phyloP scores from a whole-genome alignment of 257 asterid species.

The Jaltomata sinuosa region DNA sequence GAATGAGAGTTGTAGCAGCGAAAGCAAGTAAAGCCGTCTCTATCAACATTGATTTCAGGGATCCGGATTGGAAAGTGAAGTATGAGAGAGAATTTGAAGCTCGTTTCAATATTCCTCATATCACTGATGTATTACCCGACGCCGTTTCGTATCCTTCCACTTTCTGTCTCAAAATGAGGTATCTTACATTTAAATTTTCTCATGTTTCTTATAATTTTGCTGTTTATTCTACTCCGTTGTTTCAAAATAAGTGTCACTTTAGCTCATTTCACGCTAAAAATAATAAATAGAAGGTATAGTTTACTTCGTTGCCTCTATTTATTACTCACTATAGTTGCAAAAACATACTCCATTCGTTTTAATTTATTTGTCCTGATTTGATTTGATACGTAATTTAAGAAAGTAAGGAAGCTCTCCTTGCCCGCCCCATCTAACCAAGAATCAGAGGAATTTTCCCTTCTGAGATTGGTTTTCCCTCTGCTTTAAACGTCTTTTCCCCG shows the following conservation, averaged over 20 bases:
- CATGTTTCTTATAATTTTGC: background rate
- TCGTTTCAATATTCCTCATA: conserved; percentile 63
- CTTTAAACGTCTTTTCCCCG: no score
- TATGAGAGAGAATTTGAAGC: conserved; percentile 57
- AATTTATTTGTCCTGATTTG: no score
- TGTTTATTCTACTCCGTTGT: background rate
- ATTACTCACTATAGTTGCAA: no score
- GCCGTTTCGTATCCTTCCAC: conserved; percentile 69
- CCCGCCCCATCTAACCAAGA: no score
- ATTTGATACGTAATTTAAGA: no score
- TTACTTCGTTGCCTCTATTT: background rate
- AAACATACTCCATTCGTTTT: no score
- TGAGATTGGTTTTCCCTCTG: no score
- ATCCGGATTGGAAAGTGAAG: conserved; percentile 71
- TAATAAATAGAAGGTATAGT: background rate
- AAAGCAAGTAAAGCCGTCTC: background rate
- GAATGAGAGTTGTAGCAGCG: background rate
- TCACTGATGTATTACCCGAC: conserved; percentile 45
- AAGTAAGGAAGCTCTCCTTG: no score
- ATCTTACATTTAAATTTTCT: background rate
- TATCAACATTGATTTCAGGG: conserved; percentile 33
- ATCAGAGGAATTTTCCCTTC: no score
- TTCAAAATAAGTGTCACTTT: background rate
- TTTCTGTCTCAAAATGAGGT: conserved; percentile 83
- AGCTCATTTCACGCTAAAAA: background rate